Percentiles rank a stretch among this genome's conserved stretches.
Conservation (phyloP, 306 rosid species). For the Begonia peltatifolia region DNA sequence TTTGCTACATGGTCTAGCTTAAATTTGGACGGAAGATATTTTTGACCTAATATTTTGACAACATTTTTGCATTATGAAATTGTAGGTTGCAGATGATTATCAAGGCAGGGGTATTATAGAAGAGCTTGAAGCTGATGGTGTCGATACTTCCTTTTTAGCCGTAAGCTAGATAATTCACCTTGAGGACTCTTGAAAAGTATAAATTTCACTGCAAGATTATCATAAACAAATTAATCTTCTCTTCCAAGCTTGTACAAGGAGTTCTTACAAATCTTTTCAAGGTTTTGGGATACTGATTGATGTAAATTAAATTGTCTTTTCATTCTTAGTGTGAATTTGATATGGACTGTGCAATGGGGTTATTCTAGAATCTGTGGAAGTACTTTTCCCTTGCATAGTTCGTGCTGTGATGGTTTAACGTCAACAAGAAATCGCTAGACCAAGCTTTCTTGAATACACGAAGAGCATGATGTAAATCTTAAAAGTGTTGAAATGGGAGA, state of each 20-base stretch:
- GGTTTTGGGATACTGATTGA: too few species aligned
- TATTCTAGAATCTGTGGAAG: too few species aligned
- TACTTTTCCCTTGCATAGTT: not conserved
- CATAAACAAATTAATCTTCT: not conserved
- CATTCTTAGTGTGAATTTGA: too few species aligned
- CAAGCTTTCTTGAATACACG: not conserved
- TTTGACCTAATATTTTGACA: too few species aligned
- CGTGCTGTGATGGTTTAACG: not conserved
- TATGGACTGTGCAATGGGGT: too few species aligned
- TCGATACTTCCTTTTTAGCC: slow-evolving; percentile 69
- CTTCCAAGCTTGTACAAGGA: too few species aligned
- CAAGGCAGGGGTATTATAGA: slow-evolving; percentile 70
- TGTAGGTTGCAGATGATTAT: slow-evolving; percentile 66
- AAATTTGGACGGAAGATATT: too few species aligned
- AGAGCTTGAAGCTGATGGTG: slow-evolving; percentile 59
- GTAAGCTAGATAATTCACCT: slow-evolving; percentile 25
- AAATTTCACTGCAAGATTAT: not conserved
- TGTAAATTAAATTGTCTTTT: too few species aligned
- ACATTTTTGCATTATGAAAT: slow-evolving; percentile 1
- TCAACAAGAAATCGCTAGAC: not conserved
- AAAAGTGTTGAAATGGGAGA: not conserved
- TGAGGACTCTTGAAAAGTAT: slow-evolving; percentile 7
- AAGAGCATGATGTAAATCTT: too few species aligned
- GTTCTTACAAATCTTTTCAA: too few species aligned
- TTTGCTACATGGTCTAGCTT: too few species aligned